Evolutionary conservation across 331 rosid species (phyloP), one percentile per base, ranked within the genome.

Genomic region (Quercus phellos): DNA sequence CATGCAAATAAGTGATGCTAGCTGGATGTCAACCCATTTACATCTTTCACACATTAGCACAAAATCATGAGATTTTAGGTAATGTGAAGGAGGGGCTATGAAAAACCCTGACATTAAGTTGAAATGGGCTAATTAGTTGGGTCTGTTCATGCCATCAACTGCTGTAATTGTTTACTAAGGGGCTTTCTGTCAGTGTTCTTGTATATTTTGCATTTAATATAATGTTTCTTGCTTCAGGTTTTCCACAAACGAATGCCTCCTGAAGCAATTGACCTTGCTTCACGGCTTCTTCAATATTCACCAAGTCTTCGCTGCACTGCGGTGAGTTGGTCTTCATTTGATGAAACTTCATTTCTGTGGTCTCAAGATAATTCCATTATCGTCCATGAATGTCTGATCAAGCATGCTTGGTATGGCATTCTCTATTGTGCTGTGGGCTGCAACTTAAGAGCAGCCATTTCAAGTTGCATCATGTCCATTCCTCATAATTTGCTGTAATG

Each of bases 221-320:
- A 18, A 42, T 79, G 74, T 64, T 87, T 72, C 32, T 70, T 72
- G 78, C 55, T 79, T 86, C 81, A 95, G 99, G 94, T 95, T 86
- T 95, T 95, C 83, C 96, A 87, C 82, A 90, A 93, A 87, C 85
- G 93, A 76, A 95, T 93, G 98, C 99, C 99, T 68, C 98, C 98
- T 30, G 99, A 95, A 87, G 99, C 98, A 59, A 93, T 95, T 83
- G 99, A 95, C 89, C 98, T 95, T 78, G 92, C 97, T 70, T 93
- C 98, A 75, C 89, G 99, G 80, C 94, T 95, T 80, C 98, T 95
- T 77, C 99, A 95, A 72, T 95, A 95, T 83, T 95, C 99, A 32
- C 99, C 99, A 13, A 95, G 92, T 80, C 91, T 95, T 74, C 97
- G 99, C 68, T 95, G 97, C 87, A 90, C 90, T 26, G 97, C 98